Conservation (phyloP, 225 moss, liverwort and hornwort genomes). For the Antitrichia curtipendula region DNA sequence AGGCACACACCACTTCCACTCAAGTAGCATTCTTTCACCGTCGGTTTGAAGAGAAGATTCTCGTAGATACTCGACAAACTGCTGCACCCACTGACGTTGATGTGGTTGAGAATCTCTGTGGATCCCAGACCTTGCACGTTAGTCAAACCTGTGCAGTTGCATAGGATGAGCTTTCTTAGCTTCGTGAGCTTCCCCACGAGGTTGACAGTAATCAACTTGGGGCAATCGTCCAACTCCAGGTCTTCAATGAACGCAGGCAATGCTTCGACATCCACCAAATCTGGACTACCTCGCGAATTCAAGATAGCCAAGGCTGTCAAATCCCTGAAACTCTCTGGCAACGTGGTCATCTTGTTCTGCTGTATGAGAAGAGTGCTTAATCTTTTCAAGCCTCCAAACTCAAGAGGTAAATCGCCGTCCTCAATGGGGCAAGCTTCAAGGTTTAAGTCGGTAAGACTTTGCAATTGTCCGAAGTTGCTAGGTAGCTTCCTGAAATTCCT, state of each 20-base stretch:
- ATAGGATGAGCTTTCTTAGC: background rate
- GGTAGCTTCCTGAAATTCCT: background rate
- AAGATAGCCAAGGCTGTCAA: background rate
- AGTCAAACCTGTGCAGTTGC: background rate
- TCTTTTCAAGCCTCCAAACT: background rate
- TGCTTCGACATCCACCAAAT: background rate
- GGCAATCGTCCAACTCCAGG: background rate
- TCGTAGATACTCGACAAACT: background rate
- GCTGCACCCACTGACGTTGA: constrained; percentile 4
- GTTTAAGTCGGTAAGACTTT: background rate
- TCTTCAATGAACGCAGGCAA: background rate
- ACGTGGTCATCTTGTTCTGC: background rate
- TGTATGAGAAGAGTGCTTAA: background rate
- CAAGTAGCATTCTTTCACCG: background rate
- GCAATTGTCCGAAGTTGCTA: background rate
- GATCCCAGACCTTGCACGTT: background rate
- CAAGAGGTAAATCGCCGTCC: background rate
- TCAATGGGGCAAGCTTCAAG: background rate
- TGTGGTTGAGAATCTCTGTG: background rate
- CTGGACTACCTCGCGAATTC: background rate
- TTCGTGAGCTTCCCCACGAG: background rate
- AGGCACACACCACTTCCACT: background rate
- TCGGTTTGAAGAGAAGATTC: background rate
- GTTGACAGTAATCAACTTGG: background rate
- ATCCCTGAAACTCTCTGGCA: background rate